phyloP scores from a whole-genome alignment of 495 filamentous ascomycete species.

The Copromyces sp. region DNA sequence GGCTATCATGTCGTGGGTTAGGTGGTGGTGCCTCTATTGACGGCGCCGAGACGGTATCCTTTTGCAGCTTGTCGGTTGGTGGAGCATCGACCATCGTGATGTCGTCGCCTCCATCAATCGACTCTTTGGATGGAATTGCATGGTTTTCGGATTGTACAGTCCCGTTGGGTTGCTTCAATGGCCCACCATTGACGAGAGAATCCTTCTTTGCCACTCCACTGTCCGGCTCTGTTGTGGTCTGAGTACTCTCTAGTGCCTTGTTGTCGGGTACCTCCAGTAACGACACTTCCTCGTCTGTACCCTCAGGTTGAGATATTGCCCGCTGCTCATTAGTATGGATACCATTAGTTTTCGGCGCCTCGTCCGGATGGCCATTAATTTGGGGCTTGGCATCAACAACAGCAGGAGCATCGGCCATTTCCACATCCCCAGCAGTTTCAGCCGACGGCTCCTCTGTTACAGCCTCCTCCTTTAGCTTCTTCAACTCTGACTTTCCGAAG shows the following conservation, averaged over 20 bases:
- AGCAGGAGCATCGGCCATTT: slow-evolving; percentile 26
- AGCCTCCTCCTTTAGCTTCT: slow-evolving; percentile 28
- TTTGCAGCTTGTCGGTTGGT: neutral
- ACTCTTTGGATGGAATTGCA: slow-evolving; percentile 13
- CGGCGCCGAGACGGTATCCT: slow-evolving; percentile 14
- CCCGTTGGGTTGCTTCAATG: neutral
- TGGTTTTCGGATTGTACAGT: neutral
- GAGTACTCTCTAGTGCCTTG: neutral
- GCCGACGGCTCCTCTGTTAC: neutral
- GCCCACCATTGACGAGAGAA: neutral
- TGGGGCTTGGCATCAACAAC: slow-evolving; percentile 18
- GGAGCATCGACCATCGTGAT: slow-evolving; percentile 35
- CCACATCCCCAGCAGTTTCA: slow-evolving; percentile 13
- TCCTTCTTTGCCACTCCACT: neutral
- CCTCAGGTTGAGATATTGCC: neutral
- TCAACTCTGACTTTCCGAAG: slow-evolving; percentile 38
- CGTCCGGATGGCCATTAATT: neutral
- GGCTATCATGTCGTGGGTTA: slow-evolving; percentile 16
- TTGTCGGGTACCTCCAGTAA: neutral
- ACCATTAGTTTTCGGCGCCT: neutral
- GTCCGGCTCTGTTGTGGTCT: neutral
- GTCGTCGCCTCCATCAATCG: slow-evolving; percentile 36
- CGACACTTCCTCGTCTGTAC: neutral
- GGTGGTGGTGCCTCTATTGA: slow-evolving; percentile 9
- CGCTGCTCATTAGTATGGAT: neutral